Conservation (phyloP, 1,139 yeast species). For the Taphrina communis region DNA sequence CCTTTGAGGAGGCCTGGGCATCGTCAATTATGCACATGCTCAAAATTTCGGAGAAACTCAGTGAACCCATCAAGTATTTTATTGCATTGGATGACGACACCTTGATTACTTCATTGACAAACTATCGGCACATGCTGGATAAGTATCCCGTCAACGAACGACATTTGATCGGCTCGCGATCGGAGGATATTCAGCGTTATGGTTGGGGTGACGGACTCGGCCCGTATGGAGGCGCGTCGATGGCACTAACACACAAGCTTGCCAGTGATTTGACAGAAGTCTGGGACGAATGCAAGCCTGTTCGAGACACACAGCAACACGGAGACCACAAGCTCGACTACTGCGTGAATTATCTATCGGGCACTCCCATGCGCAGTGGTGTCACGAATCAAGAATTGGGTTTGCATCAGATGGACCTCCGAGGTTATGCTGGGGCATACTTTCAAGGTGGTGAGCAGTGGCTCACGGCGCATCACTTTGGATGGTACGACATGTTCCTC, state of each 20-base stretch:
- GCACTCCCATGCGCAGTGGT: constrained; percentile 11
- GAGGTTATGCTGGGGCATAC: constrained; percentile 10
- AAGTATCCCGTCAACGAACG: constrained; percentile 4
- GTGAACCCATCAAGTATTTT: constrained; percentile 1
- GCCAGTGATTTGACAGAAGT: background rate
- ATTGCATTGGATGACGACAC: constrained; percentile 14
- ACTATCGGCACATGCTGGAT: constrained; percentile 20
- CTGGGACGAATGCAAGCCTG: constrained; percentile 13
- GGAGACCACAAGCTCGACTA: constrained; percentile 20
- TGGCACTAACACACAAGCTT: constrained; percentile 9
- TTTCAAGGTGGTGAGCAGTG: constrained; percentile 20
- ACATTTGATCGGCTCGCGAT: constrained; percentile 10
- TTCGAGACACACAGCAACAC: constrained; percentile 13
- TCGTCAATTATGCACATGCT: constrained; percentile 2
- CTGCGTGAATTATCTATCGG: constrained; percentile 5
- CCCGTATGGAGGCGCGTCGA: constrained; percentile 18
- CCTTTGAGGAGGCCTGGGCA: constrained; percentile 20
- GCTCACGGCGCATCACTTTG: constrained; percentile 27
- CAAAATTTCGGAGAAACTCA: background rate
- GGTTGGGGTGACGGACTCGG: constrained; percentile 25
- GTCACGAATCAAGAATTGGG: constrained; percentile 8
- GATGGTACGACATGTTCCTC: constrained; percentile 36
- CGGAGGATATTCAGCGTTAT: constrained; percentile 22
- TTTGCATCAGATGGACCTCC: constrained; percentile 9
- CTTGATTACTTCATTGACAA: constrained; percentile 5